Base-by-base conservation (phyloP, 768 basidiomycete species). In the Mycena leptocephala region DNA sequence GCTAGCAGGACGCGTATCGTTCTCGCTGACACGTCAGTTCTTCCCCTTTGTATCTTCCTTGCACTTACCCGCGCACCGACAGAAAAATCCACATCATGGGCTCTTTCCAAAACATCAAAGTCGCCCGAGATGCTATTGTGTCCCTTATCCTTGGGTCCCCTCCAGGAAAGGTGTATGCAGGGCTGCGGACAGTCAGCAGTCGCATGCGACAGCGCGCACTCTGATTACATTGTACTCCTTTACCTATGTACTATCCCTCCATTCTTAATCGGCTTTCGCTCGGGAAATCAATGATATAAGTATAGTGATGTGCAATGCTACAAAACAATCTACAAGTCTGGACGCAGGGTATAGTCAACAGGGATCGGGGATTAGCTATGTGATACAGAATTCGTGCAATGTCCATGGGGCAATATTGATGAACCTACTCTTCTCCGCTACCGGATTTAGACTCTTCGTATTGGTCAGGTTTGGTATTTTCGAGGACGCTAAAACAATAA, bases 31-130 rank as follows among this genome's bases (percentile, higher is more conserved):
- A 97, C 97, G 97, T 97, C 81, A 69, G 95, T 91, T 59, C n/a
- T 18, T 20, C 35, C 35, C 53, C 5, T 61, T 28, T 66, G 14
- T 26, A 46, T 48, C 22, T 9, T 46, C 22, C 20, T 62, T 63
- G 75, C 65, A 68, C 24, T 76, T 67, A 66, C 70, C 73, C 53
- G 71, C 53, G 39, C 39, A 18, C 62, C 22, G 5, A 2, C 80
- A 98, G 97, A 33, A 97, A 98, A 91, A 98, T 99, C 46, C 97
- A 99, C 80, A 99, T 99, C 79, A 93, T 99, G 85, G 98, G 98
- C 28, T 98, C 97, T 20, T 99, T 98, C 88, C 96, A 97, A 88
- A 98, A 98, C 82, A 99, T 99, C 89, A 98, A 98, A 86, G 92
- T 99, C 72, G 98, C 98, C 0, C 91, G 97, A 71, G 98, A 99